A percentile compares a stretch with the other conserved stretches of the same genome.
phyloP scores from a whole-genome alignment of 768 basidiomycete genomes.

The Suillus occidentalis region DNA sequence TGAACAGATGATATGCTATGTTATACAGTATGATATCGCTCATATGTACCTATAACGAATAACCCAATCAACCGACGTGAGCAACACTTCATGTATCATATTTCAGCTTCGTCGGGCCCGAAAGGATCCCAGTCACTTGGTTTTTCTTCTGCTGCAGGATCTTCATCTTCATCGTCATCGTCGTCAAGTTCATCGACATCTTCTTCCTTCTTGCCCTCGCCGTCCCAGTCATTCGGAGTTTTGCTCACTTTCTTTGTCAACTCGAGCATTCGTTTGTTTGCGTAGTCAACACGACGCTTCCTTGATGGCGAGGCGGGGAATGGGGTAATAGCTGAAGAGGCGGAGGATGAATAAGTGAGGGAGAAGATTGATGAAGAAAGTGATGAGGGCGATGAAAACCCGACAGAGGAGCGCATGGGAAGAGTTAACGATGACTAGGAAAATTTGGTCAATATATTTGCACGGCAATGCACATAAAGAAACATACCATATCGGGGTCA shows the following conservation, averaged over 20 bases:
- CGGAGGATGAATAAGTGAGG: conserved; percentile 26
- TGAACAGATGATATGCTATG: not conserved
- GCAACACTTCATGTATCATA: conserved; percentile 19
- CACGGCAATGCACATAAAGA: not conserved
- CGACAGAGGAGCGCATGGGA: conserved; percentile 8
- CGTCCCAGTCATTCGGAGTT: conserved; percentile 17
- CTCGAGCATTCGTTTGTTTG: conserved; percentile 28
- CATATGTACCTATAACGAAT: not conserved
- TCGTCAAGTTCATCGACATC: conserved; percentile 20
- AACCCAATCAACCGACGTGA: not conserved
- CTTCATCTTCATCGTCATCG: conserved; percentile 2
- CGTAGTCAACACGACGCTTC: conserved; percentile 32
- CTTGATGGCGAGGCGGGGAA: conserved; percentile 27
- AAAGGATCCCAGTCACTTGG: conserved; percentile 34
- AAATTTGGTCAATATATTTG: not conserved
- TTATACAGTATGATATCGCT: not conserved
- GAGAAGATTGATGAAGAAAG: conserved; percentile 4
- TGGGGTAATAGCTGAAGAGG: conserved; percentile 21
- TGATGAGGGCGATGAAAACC: not conserved
- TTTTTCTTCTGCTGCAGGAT: conserved; percentile 29
- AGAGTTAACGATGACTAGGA: conserved; percentile 28
- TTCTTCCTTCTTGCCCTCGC: conserved; percentile 18
- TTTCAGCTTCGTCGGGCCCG: conserved; percentile 24
- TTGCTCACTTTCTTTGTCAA: conserved; percentile 31
- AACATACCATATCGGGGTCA: conserved; percentile 29